These are phyloP conservation scores for Phyllostachys edulis DNA, from an alignment of 176 grass and related monocot genomes.

Conservation along the genomic window DNA sequence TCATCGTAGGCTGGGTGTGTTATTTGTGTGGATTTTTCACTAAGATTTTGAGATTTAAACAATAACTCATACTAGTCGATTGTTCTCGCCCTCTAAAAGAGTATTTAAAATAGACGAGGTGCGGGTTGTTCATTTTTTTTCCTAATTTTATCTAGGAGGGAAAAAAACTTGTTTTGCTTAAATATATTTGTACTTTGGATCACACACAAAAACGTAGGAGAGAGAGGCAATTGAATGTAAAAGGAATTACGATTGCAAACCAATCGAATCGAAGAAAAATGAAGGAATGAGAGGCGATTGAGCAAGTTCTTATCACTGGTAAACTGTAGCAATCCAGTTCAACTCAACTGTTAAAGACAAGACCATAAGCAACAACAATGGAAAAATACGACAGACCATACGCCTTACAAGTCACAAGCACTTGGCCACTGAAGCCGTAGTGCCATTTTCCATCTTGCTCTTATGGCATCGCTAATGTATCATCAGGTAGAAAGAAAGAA, in stretches of 20 bases:
- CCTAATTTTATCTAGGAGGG: background rate
- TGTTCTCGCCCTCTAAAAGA: no score
- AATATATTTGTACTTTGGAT: background rate
- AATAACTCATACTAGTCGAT: no score
- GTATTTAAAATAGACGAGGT: background rate
- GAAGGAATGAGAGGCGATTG: background rate
- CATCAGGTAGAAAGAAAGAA: background rate
- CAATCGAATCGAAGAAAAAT: background rate
- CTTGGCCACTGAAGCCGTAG: background rate
- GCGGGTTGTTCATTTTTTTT: background rate
- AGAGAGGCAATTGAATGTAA: background rate
- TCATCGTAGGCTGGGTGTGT: no score
- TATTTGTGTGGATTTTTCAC: no score
- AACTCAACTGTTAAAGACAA: conserved; percentile 8
- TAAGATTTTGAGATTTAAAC: no score
- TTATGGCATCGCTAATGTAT: background rate
- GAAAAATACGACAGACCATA: no score
- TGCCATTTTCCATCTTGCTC: conserved; percentile 4
- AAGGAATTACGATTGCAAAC: background rate
- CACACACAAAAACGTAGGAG: background rate
- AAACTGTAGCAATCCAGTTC: conserved; percentile 12
- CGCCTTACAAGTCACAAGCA: conserved; percentile 40
- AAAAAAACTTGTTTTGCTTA: background rate
- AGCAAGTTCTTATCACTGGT: conserved; percentile 2
- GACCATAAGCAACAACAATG: conserved; percentile 27